Base-by-base conservation (phyloP, 1,284 basidiomycete species). In the Nidula niveotomentosa region DNA sequence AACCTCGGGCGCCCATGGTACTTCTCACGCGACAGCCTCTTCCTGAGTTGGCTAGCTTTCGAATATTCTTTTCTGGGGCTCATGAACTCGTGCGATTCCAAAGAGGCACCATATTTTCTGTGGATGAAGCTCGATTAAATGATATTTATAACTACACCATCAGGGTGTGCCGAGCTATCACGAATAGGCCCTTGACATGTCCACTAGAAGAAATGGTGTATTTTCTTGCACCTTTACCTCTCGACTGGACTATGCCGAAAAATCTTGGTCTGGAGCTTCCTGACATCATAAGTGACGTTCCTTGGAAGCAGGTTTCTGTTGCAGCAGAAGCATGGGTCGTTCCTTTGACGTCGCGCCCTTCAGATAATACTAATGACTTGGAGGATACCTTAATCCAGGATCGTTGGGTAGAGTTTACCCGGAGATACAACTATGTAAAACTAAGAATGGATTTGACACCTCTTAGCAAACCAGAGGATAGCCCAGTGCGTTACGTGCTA, bases 381-480 rank as follows among this genome's bases (percentile, higher is more conserved):
- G 64, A 76, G 53, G 87, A 91, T 59, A 81, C 85, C 23, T 72
- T 93, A 18, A 73, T 94, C 36, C 86, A 90, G 66, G 91, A 92
- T 64, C 76, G 89, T 54, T 79, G 77, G 71, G 79, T 83, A n/a
- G 90, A 93, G 66, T 91, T 87, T 62, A 91, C 89, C 1, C 76
- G 86, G 58, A 76, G 86, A 53, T 89, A 85, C 65, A 79, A 79
- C 60, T 79, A 80, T 34, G 65, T 81, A 33, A 71, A 66, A 49
- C 64, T 91, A 37, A 75, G 90, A 53, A 69, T 65, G 23, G 91
- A 93, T 67, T 64, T 93, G 62, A 86, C 76, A 5, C 91, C 91
- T 34, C 67, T 88, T 51, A 90, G 87, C 65, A 86, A 84, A 62
- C 85, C 85, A 6, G 71, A 68, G 30, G 86, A 89, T 64, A 85